Evolutionary conservation across 2,329 filamentous ascomycete genomes (phyloP).

Genomic region (Xylaria sp.): DNA sequence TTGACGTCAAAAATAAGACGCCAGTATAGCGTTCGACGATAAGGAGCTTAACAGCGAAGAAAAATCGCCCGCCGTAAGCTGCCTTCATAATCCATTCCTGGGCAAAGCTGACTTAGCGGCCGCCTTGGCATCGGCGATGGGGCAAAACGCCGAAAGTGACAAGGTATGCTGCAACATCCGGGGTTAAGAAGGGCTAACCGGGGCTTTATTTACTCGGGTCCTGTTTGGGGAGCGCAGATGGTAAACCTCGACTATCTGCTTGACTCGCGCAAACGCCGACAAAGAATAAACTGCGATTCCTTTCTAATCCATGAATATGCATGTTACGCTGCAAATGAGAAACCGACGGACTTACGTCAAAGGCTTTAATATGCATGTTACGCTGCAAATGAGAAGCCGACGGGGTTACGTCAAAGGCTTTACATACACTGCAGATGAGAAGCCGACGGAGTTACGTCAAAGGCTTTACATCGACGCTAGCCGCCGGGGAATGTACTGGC

Average conservation of each 20-base stretch:
- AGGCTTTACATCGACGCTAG: not conserved
- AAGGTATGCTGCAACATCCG: not conserved
- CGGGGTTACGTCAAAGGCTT: not conserved
- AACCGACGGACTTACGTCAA: not conserved
- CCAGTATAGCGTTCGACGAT: no score
- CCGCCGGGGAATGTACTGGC: not conserved
- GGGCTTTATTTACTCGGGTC: not conserved
- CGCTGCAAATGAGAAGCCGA: not conserved
- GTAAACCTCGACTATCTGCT: not conserved
- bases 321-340: not conserved
- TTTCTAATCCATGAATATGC: not conserved
- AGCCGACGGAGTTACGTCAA: not conserved
- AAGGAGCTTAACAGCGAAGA: no score
- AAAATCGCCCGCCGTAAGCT: no score
- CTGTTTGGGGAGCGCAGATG: not conserved
- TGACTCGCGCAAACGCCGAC: not conserved
- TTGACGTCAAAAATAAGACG: no score
- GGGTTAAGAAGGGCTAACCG: slow-evolving; percentile 15
- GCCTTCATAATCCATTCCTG: not conserved
- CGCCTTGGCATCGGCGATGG: slow-evolving; percentile 23
- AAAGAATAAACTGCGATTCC: not conserved
- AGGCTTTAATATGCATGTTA: not conserved
- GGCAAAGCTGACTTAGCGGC: not conserved
- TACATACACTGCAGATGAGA: not conserved
- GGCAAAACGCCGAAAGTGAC: slow-evolving; percentile 26